Evolutionary conservation across 2,329 filamentous ascomycete genomes (phyloP), one percentile per base, ranked within the genome.

Genomic region (Alternaria triticina): DNA sequence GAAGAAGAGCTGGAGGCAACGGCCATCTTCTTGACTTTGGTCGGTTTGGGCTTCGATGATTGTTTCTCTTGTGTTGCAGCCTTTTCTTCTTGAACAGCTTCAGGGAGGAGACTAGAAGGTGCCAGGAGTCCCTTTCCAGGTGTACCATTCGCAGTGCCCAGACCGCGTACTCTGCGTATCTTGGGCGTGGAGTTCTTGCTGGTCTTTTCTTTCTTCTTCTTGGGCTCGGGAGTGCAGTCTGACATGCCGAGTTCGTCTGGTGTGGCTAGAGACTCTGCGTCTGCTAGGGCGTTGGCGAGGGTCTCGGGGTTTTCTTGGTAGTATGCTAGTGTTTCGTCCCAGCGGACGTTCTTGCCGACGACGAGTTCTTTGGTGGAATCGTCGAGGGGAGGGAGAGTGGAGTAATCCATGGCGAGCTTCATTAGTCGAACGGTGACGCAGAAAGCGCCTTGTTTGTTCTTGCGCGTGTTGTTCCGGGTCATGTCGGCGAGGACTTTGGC

Each of bases 401-500:
- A 65, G 23, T 68, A 64, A 8, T 81, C 81, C 11, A 72, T 71
- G 10, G 74, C 73, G 10, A 86, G 73, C 59, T 82, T 83, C 23
- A 79, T 73, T 11, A 86, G 72, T 30, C 82, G 78, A 9, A 82
- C 67, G n/a, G 71, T 75, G 47, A 84, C 83, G 56, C 81, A 72
- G 23, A 85, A 66, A 15, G 81, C 78, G 23, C 80, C 81, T 49
- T 81, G 81, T 62, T 85, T 86, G 72, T 86, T 86, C 71, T 82
- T 83, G 44, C 81, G 78, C 9, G 84, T 86, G 67, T 86, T 86
- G 54, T 74, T 75, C 33, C 81, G 78, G 1, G 84, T 86, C 15
- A 81, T 57, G 11, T 80, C 70, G 11, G 83, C 79, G 9, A 85
- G 71, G 59, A 84, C 81, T 62, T 86, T 84, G 15, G 83, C 83